Evolutionary conservation across 1,139 yeast species (phyloP), one percentile per base, ranked within the genome.

Genomic region (Debaryomyces coudertii): DNA sequence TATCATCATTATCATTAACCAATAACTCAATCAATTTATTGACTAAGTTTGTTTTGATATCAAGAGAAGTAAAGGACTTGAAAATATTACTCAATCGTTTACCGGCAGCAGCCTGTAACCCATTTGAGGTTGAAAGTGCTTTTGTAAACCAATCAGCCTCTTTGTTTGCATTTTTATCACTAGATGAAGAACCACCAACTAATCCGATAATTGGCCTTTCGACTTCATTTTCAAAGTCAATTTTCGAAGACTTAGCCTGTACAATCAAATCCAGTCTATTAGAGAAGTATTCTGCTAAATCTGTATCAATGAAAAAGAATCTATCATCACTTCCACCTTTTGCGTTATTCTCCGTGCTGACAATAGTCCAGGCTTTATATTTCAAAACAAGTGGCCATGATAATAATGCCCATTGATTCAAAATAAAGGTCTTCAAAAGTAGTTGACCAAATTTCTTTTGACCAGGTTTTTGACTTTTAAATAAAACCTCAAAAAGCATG

Each of bases 71-170:
- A 55, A 90, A 66, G 2, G 74, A 55, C 2, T 71, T 63, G 69
- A 88, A 90, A 7, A 87, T 63, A 15, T 62, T 56, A 16, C 74
- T 62, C n/a, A 89, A 58, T 54, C 85, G 80, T 16, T 70, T 60
- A 39, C 83, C 76, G 5, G 83, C 76, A n/a, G 82, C 76, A 25
- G 85, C 65, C 34, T 77, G 81, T 44, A 80, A 76, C 52, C 68
- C 67, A 9, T 28, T 25, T 1, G 76, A 69, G 15, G 57, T 46
- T 4, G 53, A 50, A 52, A 83, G 68, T 1, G 81, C 79, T 16
- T 69, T 67, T 44, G 81, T 75, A 36, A 90, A 60, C 68, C 90
- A 87, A 34, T 79, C 78, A 35, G 85, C 73, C 47, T 87, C 90
- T 46, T 68, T 68, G 8, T 61, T 42, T 16, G 62, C 65, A 49